These are phyloP conservation scores for Saccharomycopsis babjevae DNA, from an alignment of 805 yeast genomes.

Conservation along the genomic window DNA sequence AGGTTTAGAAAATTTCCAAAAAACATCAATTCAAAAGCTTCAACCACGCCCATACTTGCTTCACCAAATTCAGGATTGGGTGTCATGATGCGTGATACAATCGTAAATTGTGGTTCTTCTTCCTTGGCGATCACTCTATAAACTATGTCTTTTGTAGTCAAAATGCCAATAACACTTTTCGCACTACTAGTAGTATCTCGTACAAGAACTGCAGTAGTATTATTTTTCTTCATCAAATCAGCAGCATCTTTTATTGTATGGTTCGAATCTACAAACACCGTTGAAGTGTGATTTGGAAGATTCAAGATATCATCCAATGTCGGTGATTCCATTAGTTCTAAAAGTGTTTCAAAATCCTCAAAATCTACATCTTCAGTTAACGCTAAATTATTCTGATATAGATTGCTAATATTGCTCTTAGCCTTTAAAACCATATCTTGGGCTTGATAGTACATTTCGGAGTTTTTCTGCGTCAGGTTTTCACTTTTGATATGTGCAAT, in stretches of 20 bases:
- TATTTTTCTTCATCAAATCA: conserved; percentile 28
- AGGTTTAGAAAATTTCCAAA: conserved; percentile 36
- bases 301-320: conserved; percentile 25
- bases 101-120: conserved; percentile 28
- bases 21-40: conserved; percentile 37
- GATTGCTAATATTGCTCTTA: conserved; percentile 11
- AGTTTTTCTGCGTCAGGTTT: conserved; percentile 15
- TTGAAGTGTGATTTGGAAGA: conserved; percentile 24
- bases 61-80: conserved; percentile 38
- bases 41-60: conserved; percentile 30
- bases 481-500: conserved; percentile 20
- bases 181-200: conserved; percentile 26
- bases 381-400: conserved; percentile 15
- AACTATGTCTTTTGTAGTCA: conserved; percentile 37
- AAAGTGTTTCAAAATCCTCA: conserved; percentile 29
- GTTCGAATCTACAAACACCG: conserved; percentile 29
- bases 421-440: conserved; percentile 18
- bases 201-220: conserved; percentile 33
- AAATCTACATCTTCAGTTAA: conserved; percentile 16
- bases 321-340: conserved; percentile 34
- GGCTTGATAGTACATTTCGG: conserved; percentile 18
- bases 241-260: conserved; percentile 32
- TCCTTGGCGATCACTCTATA: conserved; percentile 30
- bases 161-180: conserved; percentile 33
- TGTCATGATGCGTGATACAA: conserved; percentile 35